Evolutionary conservation across 108 stramenopile species (phyloP), one percentile per base, ranked within the genome.

Genomic region (Nitzschia sp.): DNA sequence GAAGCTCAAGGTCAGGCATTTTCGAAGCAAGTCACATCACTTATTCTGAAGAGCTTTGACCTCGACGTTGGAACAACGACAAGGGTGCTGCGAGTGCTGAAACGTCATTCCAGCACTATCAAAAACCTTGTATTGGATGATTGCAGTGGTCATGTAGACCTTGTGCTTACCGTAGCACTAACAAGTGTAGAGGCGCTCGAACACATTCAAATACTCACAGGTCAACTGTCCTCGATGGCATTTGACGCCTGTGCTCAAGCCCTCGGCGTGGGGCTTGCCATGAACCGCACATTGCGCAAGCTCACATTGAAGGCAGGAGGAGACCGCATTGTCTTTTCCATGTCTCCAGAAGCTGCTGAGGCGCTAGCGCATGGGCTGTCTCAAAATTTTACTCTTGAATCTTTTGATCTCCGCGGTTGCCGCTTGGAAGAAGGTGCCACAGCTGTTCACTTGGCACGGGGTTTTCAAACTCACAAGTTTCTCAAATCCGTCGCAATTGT

Each of bases 201-300:
- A 39, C 22, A 42, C 10, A 20, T 72, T 7, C 12, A 48, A 7
- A 48, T 72, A 12, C 17, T 10, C 10, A 43, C 61, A 10, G 53
- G 54, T 11, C 26, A 37, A 17, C 11, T 56, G n/a, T 46, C 43
- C 14, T 34, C 56, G 24, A 1, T 26, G 19, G 48, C 68, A 0
- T 48, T 69, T 59, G 68, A 69, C n/a, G 42, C 46, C 8, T 48
- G 54, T 38, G 71, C 71, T n/a, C 51, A 72, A 38, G 48, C 60
- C 2, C 43, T 72, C 15, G 71, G 71, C 39, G 71, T 64, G 15
- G 71, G 71, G 6, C 21, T 64, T 5, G 17, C 34, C n/a, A 43
- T n/a, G 29, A 58, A 51, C 48, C 40, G 11, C 8, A 65, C 14
- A 15, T 44, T 72, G 0, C 25, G 46, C 5, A 38, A 38, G 14